A percentile compares a stretch with the other conserved stretches of the same genome.
Evolutionary conservation across 208 protist genomes (phyloP).

Genomic region (Trypanosoma lewisi): DNA sequence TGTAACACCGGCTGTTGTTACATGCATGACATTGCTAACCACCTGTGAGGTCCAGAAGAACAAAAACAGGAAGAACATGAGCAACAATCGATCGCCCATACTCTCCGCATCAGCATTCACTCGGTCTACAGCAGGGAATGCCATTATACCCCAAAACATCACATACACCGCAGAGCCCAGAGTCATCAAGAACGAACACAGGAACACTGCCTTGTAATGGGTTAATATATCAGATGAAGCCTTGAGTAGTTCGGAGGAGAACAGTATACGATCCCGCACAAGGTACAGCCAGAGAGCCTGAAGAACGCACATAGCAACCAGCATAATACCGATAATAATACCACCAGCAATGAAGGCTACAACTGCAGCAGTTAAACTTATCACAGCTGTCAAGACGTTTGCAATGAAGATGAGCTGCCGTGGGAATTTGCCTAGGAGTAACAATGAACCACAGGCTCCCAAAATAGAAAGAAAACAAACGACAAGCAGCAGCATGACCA

Average conservation of each 20-base stretch:
- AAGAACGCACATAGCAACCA: slow-evolving; percentile 21
- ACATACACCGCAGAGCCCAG: slow-evolving; percentile 37
- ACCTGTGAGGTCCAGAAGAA: slow-evolving; percentile 34
- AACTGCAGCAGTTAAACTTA: slow-evolving; percentile 20
- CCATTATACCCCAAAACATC: slow-evolving; percentile 49
- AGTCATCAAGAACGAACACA: slow-evolving; percentile 40
- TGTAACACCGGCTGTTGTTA: slow-evolving; percentile 72
- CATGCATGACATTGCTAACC: slow-evolving; percentile 78
- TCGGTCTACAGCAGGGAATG: slow-evolving; percentile 40
- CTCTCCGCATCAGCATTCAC: slow-evolving; percentile 25
- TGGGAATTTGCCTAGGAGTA: slow-evolving; percentile 25
- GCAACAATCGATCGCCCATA: slow-evolving; percentile 35
- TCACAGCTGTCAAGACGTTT: slow-evolving; percentile 17
- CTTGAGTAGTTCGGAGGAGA: slow-evolving; percentile 64
- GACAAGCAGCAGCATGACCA: slow-evolving; percentile 5
- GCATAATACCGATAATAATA: slow-evolving; percentile 17
- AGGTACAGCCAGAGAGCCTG: slow-evolving; percentile 39
- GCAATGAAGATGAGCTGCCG: slow-evolving; percentile 32
- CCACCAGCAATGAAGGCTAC: slow-evolving; percentile 13
- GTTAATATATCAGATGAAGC: slow-evolving; percentile 39
- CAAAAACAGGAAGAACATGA: slow-evolving; percentile 52
- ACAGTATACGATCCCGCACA: slow-evolving; percentile 72
- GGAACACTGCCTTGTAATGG: slow-evolving; percentile 58
- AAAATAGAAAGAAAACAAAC: slow-evolving; percentile 25
- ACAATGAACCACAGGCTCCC: slow-evolving; percentile 17